Evolutionary conservation across 345 rosid species (phyloP), one percentile per base, ranked within the genome.

Genomic region (Geranium brycei): DNA sequence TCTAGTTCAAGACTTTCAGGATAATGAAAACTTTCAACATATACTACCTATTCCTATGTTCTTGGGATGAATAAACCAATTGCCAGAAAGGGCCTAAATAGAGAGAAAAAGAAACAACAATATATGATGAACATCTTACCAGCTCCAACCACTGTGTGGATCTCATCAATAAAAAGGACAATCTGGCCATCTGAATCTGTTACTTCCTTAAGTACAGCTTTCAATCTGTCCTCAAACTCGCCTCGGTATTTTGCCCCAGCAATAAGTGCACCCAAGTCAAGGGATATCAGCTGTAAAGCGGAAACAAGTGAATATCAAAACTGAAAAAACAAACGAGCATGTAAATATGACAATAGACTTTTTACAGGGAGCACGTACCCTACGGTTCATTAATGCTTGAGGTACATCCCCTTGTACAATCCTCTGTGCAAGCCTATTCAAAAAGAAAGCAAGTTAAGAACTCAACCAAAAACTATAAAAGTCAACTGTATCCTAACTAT

Each of bases 201-300:
- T 65, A 95, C 97, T 75, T 95, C 99, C 78, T 71, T 88, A 23
- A 95, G 85, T 59, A 95, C 99, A 69, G 99, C 97, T 76, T 95
- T 95, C 62, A 95, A 76, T 76, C 99, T 91, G 76, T 95, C 97
- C 78, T 95, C 99, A 64, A 95, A 95, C 75, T 95, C 99, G 63
- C 99, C 99, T 17, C 99, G 82, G 62, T 82, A 91, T 79, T 95
- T 95, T 23, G 99, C 99, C 66, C 99, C 99, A 61, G 99, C 99
- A 60, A 95, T 91, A 40, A 95, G 87, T 53, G 99, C 87, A 51
- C 99, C 99, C 99, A 95, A 88, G 70, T 95, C 99, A 51, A 95
- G 96, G 38, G 99, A 95, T 79, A 95, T 88, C 62, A 95, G 76
- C 99, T 93, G 82, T 51, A 75, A 69, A 58, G 13, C 15, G 38